Evolutionary conservation across 345 rosid genomes (phyloP).

Genomic region (Populus nigra): DNA sequence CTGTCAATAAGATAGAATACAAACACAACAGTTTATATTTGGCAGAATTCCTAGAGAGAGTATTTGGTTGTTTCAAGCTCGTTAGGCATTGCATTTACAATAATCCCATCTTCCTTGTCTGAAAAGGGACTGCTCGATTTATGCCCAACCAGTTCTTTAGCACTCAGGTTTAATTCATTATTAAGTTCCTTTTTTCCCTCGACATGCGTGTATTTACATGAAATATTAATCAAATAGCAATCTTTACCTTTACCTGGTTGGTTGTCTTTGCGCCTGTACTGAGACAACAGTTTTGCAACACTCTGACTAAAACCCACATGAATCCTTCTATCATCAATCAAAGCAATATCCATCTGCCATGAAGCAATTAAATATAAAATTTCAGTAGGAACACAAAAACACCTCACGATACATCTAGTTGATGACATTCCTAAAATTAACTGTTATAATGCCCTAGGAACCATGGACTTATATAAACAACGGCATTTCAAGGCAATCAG

Average conservation of each 20-base stretch:
- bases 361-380: no score
- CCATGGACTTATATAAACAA: no score
- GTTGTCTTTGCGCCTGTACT: no score
- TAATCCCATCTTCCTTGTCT: neutral
- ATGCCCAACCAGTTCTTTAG: neutral
- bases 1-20: neutral
- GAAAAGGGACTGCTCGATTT: neutral
- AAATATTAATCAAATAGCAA: neutral
- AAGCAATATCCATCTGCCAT: no score
- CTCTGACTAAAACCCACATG: constrained; percentile 98
- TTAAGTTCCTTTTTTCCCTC: neutral
- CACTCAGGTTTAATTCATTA: neutral
- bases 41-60: neutral
- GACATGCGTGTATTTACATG: neutral
- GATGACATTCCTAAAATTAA: no score
- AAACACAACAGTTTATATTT: neutral
- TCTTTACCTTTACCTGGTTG: constrained; percentile 30
- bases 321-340: constrained; percentile 10
- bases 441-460: no score
- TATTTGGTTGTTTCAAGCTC: neutral
- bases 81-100: neutral
- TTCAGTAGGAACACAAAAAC: no score
- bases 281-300: constrained; percentile 85
- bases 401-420: no score
- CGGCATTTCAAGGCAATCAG: no score